These are phyloP conservation scores for Colletotrichum shisoi DNA, from an alignment of 2,329 filamentous ascomycete species.

Conservation along the genomic window DNA sequence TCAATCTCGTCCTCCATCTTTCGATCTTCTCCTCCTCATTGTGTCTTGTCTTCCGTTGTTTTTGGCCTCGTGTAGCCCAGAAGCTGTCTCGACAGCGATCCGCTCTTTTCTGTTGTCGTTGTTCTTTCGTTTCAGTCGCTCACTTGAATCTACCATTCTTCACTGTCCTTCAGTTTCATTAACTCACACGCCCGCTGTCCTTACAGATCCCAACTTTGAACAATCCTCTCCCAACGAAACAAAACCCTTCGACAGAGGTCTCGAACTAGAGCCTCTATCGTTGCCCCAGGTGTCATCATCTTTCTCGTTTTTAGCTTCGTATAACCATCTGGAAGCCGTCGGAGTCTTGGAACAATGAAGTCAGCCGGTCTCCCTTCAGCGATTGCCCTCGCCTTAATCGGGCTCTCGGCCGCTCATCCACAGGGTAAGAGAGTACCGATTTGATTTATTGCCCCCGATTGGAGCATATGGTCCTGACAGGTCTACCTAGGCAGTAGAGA, in stretches of 20 bases:
- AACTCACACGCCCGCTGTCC: slow-evolving; percentile 28
- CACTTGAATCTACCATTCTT: slow-evolving; percentile 38
- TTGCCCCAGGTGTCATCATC: neutral
- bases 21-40: slow-evolving; percentile 1
- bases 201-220: neutral
- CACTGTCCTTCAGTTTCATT: slow-evolving; percentile 25
- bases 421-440: slow-evolving; percentile 12
- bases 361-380: slow-evolving; percentile 10
- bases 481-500: slow-evolving; percentile 28
- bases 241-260: neutral
- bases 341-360: slow-evolving; percentile 21
- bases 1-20: slow-evolving; percentile 26
- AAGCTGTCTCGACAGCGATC: slow-evolving; percentile 36
- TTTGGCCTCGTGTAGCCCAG: slow-evolving; percentile 13
- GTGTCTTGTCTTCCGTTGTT: slow-evolving; percentile 34
- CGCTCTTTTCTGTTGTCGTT: slow-evolving; percentile 41
- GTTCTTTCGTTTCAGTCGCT: slow-evolving; percentile 40
- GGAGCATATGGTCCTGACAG: slow-evolving; percentile 4
- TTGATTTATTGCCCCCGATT: neutral
- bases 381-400: slow-evolving; percentile 16
- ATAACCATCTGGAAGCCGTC: neutral
- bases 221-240: neutral
- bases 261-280: neutral
- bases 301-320: neutral
- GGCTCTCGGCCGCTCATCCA: slow-evolving; percentile 32